Evolutionary conservation across 257 asterid species (phyloP), one percentile per base, ranked within the genome.

Genomic region (Solanum microdontum): DNA sequence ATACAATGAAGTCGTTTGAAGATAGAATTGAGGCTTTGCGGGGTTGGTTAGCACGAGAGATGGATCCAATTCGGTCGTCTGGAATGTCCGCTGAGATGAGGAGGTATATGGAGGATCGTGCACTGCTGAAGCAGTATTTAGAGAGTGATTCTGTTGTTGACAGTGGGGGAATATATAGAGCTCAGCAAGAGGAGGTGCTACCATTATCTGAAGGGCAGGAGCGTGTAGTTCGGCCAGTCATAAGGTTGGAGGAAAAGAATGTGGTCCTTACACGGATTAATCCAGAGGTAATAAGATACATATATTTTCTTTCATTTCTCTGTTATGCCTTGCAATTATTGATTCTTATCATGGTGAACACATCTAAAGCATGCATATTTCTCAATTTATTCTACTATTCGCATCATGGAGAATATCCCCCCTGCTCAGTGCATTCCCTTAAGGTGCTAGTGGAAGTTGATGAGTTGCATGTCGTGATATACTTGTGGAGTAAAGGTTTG

Each of bases 1-100:
- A 97, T 92, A 97, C 99, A 39, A 93, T 97, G 99, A 97, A 95
- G 93, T 97, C 99, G 0, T 96, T 95, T 91, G 99, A 97, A 90
- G 99, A 97, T 92, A 94, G 95, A 89, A 97, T 97, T 84, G 99
- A 95, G 23, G 87, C 90, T 84, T 91, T 97, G 89, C 88, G 91
- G 89, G 92, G 90, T 68, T 93, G 95, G 96, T 92, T 97, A 89
- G 93, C 89, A 3, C 95, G 96, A 84, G 99, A 97, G 90, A 90
- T 82, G 17, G 99, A 97, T 87, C 92, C 95, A 89, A 87, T 95
- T 69, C 91, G 98, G 75, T 92, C 91, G 84, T 94, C 97, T 43
- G 98, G 95, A 83, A 97, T 97, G 98, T 89, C 96, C 4, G 98
- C 98, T 11, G 98, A 97, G 93, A 93, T 97, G 98, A 95, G 94